Evolutionary conservation across 305 asterid genomes (phyloP).

Genomic region (Rubia tinctorum): DNA sequence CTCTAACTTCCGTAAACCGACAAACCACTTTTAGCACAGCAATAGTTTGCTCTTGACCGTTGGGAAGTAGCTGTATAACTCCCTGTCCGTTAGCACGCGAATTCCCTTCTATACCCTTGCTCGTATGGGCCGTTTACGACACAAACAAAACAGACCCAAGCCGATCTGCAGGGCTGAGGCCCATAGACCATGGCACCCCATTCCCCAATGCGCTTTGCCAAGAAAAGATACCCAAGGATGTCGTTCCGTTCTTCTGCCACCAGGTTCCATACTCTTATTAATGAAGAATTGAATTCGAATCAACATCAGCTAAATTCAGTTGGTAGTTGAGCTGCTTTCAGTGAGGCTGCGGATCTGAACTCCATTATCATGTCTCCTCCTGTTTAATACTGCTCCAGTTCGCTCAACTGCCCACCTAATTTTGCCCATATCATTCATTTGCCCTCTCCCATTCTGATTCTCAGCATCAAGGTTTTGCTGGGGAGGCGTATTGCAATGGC

Average conservation of each 20-base stretch:
- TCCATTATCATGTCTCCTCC: neutral
- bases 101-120: no score
- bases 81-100: no score
- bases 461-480: neutral
- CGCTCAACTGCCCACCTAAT: slow-evolving; percentile 10
- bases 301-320: neutral
- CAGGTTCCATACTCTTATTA: neutral
- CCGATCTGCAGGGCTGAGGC: neutral
- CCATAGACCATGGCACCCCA: neutral
- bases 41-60: no score
- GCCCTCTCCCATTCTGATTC: neutral
- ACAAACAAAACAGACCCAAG: neutral
- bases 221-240: neutral
- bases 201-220: neutral
- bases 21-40: no score
- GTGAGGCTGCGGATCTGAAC: neutral
- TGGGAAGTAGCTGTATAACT: no score
- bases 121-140: no score
- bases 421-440: slow-evolving; percentile 15
- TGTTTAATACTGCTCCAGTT: neutral
- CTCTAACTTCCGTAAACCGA: no score
- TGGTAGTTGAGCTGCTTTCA: slow-evolving; percentile 11
- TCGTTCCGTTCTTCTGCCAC: neutral
- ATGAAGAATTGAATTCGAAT: slow-evolving; percentile 10
- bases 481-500: slow-evolving; percentile 41